Evolutionary conservation across 345 rosid genomes (phyloP).

Genomic region (Anastatica hierochuntica): DNA sequence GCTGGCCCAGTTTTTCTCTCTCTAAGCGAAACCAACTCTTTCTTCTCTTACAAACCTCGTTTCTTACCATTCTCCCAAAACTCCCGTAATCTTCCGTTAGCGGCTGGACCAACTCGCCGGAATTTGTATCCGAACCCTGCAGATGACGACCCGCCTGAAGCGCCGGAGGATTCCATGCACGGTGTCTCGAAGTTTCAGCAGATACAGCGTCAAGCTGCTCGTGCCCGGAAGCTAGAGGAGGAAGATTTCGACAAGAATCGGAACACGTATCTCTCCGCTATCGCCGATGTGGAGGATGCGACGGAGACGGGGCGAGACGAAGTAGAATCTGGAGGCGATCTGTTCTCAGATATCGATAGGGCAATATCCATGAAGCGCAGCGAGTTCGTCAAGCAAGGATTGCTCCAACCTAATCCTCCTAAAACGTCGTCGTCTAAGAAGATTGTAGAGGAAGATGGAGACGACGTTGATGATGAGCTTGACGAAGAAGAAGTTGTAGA

Average conservation of each 20-base stretch:
- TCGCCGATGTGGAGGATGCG: conserved; percentile 68
- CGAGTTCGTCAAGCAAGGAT: conserved; percentile 69
- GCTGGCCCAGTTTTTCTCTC: conserved; percentile 30
- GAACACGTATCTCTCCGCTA: conserved; percentile 61
- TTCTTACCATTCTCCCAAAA: conserved; percentile 18
- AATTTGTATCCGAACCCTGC: conserved; percentile 54
- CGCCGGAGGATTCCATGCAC: conserved; percentile 68
- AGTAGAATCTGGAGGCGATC: conserved; percentile 43
- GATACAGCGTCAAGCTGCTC: conserved; percentile 62
- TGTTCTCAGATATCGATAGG: conserved; percentile 75
- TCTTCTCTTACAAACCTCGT: conserved; percentile 24
- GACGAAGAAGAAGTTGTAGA: conserved; percentile 69
- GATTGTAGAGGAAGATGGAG: conserved; percentile 10
- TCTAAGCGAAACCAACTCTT: conserved; percentile 19
- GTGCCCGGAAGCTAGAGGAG: conserved; percentile 54
- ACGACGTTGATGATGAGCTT: conserved; percentile 40
- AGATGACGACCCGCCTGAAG: conserved; percentile 87
- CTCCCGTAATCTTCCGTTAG: not conserved
- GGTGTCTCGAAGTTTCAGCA: conserved; percentile 71
- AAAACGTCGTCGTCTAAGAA: conserved; percentile 17
- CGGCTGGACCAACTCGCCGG: conserved; percentile 37
- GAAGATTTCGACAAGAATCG: conserved; percentile 72
- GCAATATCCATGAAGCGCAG: conserved; percentile 73
- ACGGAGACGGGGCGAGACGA: conserved; percentile 6
- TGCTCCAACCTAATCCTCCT: conserved; percentile 35